These are phyloP conservation scores for Debaryomycetaceae sp. DNA, from an alignment of 1,139 yeast species.

Conservation along the genomic window DNA sequence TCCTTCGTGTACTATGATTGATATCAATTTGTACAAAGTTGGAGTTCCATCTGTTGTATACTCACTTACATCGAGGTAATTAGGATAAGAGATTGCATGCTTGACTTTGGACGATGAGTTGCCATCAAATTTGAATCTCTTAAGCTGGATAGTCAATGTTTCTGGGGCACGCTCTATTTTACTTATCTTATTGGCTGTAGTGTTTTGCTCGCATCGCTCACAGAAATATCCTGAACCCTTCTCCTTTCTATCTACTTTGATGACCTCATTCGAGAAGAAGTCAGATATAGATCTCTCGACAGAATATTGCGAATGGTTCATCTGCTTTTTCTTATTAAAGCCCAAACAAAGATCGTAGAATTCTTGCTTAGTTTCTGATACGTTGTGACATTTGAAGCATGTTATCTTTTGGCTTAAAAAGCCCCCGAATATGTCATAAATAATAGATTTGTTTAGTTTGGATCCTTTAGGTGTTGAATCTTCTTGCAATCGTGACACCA, in stretches of 20 bases:
- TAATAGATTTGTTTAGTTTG: constrained; percentile 74
- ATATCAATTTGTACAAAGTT: constrained; percentile 67
- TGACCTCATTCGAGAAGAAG: constrained; percentile 76
- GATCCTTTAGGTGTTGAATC: constrained; percentile 87
- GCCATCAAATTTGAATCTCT: constrained; percentile 86
- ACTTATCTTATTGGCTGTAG: constrained; percentile 74
- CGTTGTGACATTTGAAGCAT: constrained; percentile 74
- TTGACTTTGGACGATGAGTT: constrained; percentile 76
- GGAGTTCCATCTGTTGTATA: constrained; percentile 51
- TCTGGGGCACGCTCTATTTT: constrained; percentile 84
- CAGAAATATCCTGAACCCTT: constrained; percentile 72
- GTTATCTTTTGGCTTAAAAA: constrained; percentile 77
- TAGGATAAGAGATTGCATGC: constrained; percentile 78
- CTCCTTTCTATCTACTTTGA: constrained; percentile 63
- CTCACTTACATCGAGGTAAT: constrained; percentile 66
- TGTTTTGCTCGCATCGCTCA: constrained; percentile 75
- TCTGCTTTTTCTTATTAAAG: constrained; percentile 41
- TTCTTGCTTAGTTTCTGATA: constrained; percentile 89
- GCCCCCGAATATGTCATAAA: constrained; percentile 95
- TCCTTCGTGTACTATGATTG: constrained; percentile 93
- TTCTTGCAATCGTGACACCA: constrained; percentile 83
- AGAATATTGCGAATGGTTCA: constrained; percentile 37
- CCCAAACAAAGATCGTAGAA: constrained; percentile 88
- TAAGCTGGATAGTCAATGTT: constrained; percentile 78
- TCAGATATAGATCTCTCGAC: constrained; percentile 73